Base-by-base conservation (phyloP, 2,329 filamentous ascomycete genomes). In the Rhinocladiella similis region DNA sequence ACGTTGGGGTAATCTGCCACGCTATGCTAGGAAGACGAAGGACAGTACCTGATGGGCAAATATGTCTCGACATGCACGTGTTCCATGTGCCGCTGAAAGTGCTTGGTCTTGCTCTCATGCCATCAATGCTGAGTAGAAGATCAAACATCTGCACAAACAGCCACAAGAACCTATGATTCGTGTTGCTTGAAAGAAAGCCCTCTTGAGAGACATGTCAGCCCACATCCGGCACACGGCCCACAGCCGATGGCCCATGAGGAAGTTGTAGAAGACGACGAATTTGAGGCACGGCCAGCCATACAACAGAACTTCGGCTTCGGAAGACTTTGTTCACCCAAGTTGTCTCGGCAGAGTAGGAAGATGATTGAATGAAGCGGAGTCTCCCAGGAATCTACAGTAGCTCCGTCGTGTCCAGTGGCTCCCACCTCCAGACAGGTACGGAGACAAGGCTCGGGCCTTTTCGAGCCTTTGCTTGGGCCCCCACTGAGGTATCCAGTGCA, bases 1-100 rank as follows among this genome's bases (percentile, higher is more conserved):
- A 51, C 35, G 29, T 45, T 41, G 55, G 51, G 46, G 45, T 38
- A 45, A 48, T 56, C 47, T 39, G 20, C 22, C 22, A 50, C 27
- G 33, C 35, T 45, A 48, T 35, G 50, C 20, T 25, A 16, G 36
- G 36, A 36, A 49, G 42, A 20, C n/a, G n/a, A 45, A 13, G 18
- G 19, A 12, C 6, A 14, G 39, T 4, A 18, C 36, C 5, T 14
- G 14, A 39, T 39, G 38, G 38, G 12, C 9, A 19, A n/a, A 42
- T 12, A 19, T 16, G 16, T 16, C 19, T 42, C 16, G 22, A 25
- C 22, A 25, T 25, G 42, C 18, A 45, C 22, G 18, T 45, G 16
- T 14, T 14, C 12, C 14, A 14, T 19, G 42, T 25, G 16, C 19
- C n/a, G 41, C 41, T n/a, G n/a, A n/a, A n/a, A n/a, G n/a, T n/a